Base-by-base conservation (phyloP, 2,329 filamentous ascomycete species). In the Epichloe sibirici region DNA sequence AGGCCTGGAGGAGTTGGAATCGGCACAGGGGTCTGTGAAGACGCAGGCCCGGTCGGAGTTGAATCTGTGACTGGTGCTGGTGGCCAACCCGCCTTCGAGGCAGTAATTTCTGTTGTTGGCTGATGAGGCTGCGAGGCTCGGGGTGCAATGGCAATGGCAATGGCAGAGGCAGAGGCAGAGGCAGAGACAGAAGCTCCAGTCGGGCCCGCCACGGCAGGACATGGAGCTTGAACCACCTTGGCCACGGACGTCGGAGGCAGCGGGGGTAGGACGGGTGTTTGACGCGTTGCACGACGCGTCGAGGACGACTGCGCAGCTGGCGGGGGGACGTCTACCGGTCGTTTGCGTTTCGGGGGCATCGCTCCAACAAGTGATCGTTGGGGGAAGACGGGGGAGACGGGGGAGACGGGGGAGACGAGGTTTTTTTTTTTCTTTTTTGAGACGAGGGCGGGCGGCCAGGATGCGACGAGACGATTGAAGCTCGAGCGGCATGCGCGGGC, bases 261-360 rank as follows among this genome's bases (percentile, higher is more conserved):
- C 47, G 64, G 63, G 45, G 63, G 64, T 52, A 59, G 57, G 47
- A 66, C 62, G 25, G 64, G 62, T 56, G 66, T 69, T 55, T 70
- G 68, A 65, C 68, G 68, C 68, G 68, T 69, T 55, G 66, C 62
- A 55, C 68, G 65, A 61, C 68, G 68, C 65, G 66, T 63, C 39
- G 56, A 49, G 46, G 58, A 53, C 52, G 61, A 52, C 52, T 57
- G 55, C 28, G 56, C 57, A 47, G 51, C 49, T 52, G 55, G 48
- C 39, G 58, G 57, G 44, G 56, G 52, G 50, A 58, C 55, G 43
- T 66, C 62, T 57, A 62, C 60, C 47, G 60, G 61, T 56, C 61
- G 65, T 57, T 68, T 70, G 59, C 68, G 67, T 62, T 70, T 71
- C 56, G 61, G 59, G 57, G 68, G 63, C 67, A 69, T 69, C 53